Conservation (phyloP, 2,329 filamentous ascomycete species). For the Colletotrichum spaethianum region DNA sequence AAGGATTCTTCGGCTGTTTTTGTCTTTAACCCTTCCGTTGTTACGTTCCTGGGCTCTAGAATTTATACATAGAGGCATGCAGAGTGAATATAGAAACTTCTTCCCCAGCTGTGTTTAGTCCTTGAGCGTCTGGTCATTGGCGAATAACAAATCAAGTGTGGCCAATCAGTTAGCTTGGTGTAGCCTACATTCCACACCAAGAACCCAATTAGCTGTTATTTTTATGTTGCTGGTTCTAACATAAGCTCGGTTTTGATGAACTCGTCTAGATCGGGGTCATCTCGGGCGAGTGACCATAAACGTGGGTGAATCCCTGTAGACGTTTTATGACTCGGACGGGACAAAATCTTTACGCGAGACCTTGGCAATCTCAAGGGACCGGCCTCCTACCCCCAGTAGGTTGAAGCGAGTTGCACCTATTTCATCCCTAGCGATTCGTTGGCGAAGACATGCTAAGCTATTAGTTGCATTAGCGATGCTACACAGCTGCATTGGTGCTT, state of each 20-base stretch:
- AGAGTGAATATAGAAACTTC: too few relatives aligned
- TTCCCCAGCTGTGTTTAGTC: too few relatives aligned
- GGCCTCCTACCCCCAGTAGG: conserved; percentile 4
- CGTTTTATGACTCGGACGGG: neutral
- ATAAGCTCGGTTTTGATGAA: neutral
- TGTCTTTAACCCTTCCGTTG: neutral
- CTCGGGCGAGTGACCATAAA: neutral
- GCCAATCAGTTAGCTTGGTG: neutral
- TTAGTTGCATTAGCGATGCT: neutral
- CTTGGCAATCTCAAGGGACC: neutral
- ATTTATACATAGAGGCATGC: neutral
- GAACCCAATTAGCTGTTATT: too few relatives aligned
- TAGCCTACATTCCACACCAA: neutral
- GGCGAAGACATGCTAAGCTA: neutral
- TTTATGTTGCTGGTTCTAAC: neutral
- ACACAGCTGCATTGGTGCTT: conserved; percentile 24
- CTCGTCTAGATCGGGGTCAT: neutral
- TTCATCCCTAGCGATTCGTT: neutral
- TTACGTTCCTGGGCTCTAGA: neutral
- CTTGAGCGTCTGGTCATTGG: neutral
- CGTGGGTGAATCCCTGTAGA: neutral
- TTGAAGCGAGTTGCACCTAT: neutral
- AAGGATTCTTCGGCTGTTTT: neutral
- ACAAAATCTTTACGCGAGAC: neutral
- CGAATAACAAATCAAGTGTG: neutral